Evolutionary conservation across 148 eudicot species (phyloP).

Genomic region (Rhododendron henanense): DNA sequence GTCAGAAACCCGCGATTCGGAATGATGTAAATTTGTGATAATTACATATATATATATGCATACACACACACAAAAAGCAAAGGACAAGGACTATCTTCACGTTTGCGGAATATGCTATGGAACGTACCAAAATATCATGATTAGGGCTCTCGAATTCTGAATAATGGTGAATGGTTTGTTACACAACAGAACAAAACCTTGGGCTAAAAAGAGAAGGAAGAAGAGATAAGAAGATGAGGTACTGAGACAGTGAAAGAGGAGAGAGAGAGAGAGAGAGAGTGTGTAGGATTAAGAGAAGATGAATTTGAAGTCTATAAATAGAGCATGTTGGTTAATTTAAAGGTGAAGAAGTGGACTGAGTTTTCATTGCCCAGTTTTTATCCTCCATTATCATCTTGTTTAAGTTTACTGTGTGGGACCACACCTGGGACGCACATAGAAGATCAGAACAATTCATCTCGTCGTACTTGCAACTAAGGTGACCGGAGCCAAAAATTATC

Average conservation of each 20-base stretch:
- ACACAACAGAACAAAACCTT: constrained; percentile 1
- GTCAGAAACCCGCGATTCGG: neutral
- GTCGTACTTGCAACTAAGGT: neutral
- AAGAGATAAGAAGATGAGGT: neutral
- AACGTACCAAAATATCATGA: constrained; percentile 21
- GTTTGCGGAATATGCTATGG: neutral
- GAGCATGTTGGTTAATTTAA: neutral
- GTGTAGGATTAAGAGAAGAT: constrained; percentile 6
- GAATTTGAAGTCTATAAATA: constrained; percentile 20
- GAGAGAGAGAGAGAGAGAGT: neutral
- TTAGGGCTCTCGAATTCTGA: neutral
- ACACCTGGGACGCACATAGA: neutral
- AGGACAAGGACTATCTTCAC: neutral
- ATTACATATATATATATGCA: neutral
- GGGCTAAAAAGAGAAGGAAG: neutral
- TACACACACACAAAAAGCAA: neutral
- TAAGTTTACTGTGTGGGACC: neutral
- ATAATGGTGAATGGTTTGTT: neutral
- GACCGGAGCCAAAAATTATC: neutral
- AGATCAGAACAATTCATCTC: neutral
- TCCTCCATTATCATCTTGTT: neutral
- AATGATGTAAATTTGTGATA: neutral
- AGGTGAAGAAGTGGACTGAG: constrained; percentile 5
- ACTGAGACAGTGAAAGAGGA: neutral
- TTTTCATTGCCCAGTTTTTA: neutral